Base-by-base conservation (phyloP, 2,329 filamentous ascomycete genomes). In the Trichoderma atrobrunneum region DNA sequence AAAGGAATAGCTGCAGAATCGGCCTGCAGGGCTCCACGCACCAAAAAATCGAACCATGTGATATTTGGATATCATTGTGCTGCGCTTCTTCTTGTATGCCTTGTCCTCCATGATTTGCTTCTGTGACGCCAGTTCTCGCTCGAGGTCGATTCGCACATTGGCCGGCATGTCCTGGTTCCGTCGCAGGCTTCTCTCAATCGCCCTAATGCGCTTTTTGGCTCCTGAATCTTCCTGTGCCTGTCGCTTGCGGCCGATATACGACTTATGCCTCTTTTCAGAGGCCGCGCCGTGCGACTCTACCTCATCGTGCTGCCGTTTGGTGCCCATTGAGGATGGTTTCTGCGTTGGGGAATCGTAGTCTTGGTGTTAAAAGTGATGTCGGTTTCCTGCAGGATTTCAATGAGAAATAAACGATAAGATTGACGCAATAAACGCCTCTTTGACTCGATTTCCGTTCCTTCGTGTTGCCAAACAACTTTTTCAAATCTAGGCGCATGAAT, bases 1-100 rank as follows among this genome's bases (percentile, higher is more conserved):
- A 73, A 26, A 71, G 51, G 10, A 7, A 4, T 7, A 21, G 34
- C 7, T n/a, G 21, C 6, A 43, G 21, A 64, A 68, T 54, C 5
- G 11, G 60, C 30, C 28, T 60, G 18, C 36, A 34, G 7, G 18
- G 21, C 56, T 16, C 6, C 3, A 74, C 75, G 12, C 84, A 92
- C 93, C 93, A 81, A 95, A 95, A 79, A 96, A 96, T 32, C 93
- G 86, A 65, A 95, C 89, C 88, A 93, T 95, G 80, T 95, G 93
- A 77, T 94, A 96, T 80, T 91, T 92, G 65, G 85, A 85, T 74
- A 95, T 94, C 88, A 95, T 93, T 72, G 89, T 86, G 76, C 86
- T 87, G 75, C 89, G 87, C 78, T 86, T 86, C 82, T 89, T 90
- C 76, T 90, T 89, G 72, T 86, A 85, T 72, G 88, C 84, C 62